Base-by-base conservation (phyloP, 768 basidiomycete genomes). In the Suillus alpinus region DNA sequence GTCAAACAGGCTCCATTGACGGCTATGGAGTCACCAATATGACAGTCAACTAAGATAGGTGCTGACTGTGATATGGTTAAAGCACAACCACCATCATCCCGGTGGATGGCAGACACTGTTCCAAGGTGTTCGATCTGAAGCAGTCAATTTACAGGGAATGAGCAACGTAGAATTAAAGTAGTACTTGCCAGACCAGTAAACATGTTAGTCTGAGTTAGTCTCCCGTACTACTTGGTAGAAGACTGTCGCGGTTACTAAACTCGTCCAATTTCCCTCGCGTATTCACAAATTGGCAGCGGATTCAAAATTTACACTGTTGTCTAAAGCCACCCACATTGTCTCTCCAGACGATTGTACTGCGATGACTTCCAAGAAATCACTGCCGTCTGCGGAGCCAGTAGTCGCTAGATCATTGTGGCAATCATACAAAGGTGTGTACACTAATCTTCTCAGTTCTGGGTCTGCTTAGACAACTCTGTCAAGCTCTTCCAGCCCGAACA, bases 21-120 rank as follows among this genome's bases (percentile, higher is more conserved):
- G 44, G 91, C 90, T 58, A 96, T 98, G 29, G 94, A 95, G 78
- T 98, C 97, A 2, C 97, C 97, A 57, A 95, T 80, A 64, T 89
- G 85, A 77, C 95, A 98, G 72, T 99, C 97, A 5, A 71, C 85
- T 3, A 99, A 80, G 68, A 99, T 89, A 5, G 84, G 78, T 0
- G 79, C 83, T 3, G 89, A 81, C 62, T 92, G 75, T 18, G 82
- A 77, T 72, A 99, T 88, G 10, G 85, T 89, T 52, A 98, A 79
- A 3, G 88, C 88, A 76, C 93, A 97, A 7, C 96, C 95, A 14
- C 86, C 86, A 16, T 73, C 74, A 67, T 94, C 89, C 39, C 79
- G 79, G 26, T 78, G 75, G 65, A 94, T 85, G 61, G 79, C 77
- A 14, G 82, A 77, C 40, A 99, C 86, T 0, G 80, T 85, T 47